Evolutionary conservation across 129 eudicot species (phyloP), one percentile per base, ranked within the genome.

Genomic region (Pseudognaphalium luteoalbum): DNA sequence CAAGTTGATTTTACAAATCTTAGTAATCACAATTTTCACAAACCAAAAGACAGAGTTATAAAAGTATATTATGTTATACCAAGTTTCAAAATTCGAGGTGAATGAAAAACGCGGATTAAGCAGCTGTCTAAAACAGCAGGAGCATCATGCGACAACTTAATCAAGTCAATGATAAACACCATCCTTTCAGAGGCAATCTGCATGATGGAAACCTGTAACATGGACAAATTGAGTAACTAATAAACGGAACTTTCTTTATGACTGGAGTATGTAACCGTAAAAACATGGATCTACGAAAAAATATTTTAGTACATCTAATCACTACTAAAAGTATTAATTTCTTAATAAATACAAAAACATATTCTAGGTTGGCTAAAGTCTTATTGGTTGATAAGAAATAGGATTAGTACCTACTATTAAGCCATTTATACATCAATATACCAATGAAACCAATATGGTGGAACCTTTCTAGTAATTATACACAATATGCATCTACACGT

Each of bases 151-250:
- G 80, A 74, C 82, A 95, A 88, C 83, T 89, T 91, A 72, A 95
- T 85, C 70, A 95, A 75, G 89, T 95, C 99, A 77, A 95, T 63
- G 78, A 95, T 88, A 71, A 84, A 91, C 72, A 88, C 99, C 87
- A 60, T 84, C 79, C 85, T 89, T 75, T 91, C 96, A 34, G 97
- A 84, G 77, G 99, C 96, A 83, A 95, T 89, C 78, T 95, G 97
- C 86, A 95, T 91, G 65, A 95, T 95, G 72, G 99, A 95, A 56
- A 95, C 99, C 99, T 95, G 94, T 79, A 77, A 77, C 54, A 75
- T 32, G 39, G 58, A 50, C 56, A 81, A 56, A 64, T 52, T 44
- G 52, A 66, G 32, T 61, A 62, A 67, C 37, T 37, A 51, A 66
- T 71, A 78, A 74, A 65, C 5, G 19, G 29, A 72, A 19, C 19